A percentile compares a stretch with the other conserved stretches of the same genome.
These are phyloP conservation scores for Salix purpurea DNA, from an alignment of 345 rosid genomes.

Conservation along the genomic window DNA sequence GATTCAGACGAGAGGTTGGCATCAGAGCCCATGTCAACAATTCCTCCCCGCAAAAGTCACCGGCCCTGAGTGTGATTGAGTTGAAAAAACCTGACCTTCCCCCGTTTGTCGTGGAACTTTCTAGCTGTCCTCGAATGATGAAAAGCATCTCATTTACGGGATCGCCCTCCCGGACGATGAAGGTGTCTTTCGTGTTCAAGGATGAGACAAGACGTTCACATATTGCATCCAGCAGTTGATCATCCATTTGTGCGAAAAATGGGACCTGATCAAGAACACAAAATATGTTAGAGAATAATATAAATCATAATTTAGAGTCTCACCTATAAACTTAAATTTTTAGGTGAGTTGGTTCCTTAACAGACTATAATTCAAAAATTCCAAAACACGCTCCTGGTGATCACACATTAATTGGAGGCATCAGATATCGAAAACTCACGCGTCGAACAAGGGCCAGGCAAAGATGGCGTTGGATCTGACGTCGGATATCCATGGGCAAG, in stretches of 20 bases:
- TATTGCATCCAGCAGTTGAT: constrained; percentile 92
- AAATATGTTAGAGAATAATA: too few relatives aligned
- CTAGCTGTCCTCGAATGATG: constrained; percentile 79
- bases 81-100: constrained; percentile 90
- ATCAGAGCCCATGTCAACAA: constrained; percentile 89
- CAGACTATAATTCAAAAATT: too few relatives aligned
- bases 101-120: constrained; percentile 91
- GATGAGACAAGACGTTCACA: constrained; percentile 78
- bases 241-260: constrained; percentile 91
- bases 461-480: constrained; percentile 85
- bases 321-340: too few relatives aligned
- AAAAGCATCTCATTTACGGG: constrained; percentile 88
- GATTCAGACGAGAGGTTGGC: constrained; percentile 60
- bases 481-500: constrained; percentile 79
- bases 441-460: constrained; percentile 87
- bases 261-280: constrained; percentile 50
- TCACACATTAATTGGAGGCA: not conserved
- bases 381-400: too few relatives aligned
- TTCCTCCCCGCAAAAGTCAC: constrained; percentile 94
- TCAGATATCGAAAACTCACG: constrained; percentile 36
- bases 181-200: constrained; percentile 66
- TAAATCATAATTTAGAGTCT: too few relatives aligned
- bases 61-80: constrained; percentile 74
- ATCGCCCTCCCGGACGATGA: constrained; percentile 73
- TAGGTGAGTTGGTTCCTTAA: too few relatives aligned